Base-by-base conservation (phyloP, 176 grass and related monocot genomes). In the Paspalum vaginatum region DNA sequence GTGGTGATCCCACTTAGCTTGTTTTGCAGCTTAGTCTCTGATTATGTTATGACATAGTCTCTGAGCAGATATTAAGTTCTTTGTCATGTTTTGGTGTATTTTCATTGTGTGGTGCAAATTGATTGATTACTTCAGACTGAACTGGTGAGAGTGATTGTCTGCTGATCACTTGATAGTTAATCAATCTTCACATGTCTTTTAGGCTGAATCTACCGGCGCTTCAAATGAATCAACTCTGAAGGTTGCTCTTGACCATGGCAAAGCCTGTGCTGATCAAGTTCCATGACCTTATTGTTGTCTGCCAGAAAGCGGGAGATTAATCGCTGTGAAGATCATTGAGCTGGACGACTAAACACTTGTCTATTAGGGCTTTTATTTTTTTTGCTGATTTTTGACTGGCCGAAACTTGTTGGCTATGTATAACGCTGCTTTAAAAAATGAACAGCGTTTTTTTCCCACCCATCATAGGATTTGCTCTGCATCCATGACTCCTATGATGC, bases 281-380 rank as follows among this genome's bases (percentile, higher is more conserved):
- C 16, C 95, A 98, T 20, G 95, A 98, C 65, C 90, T 90, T 10
- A 90, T 98, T 8, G 90, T 91, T 13, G 81, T 98, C 58, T 98
- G 92, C 88, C 92, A 93, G 84, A 98, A 98, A 61, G 86, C 95
- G 49, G 92, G 92, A 39, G 95, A 98, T 89, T 82, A 92, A 65
- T 98, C 92, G 90, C 93, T n/a, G 95, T 98, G 81, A 98, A 98
- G 86, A 93, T 98, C 51, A 93, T 95, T 71, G 95, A 98, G 81
- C 76, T 98, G 79, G 92, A 98, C 27, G 96, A 93, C 80, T 98
- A 90, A 76, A 75, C 77, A 20, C 68, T 57, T 58, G 81, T 83
- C 65, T 10, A 32, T 59, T 50, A 17, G 32, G 56, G 57, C 27
- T n/a, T n/a, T 65, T n/a, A n/a, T n/a, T 20, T 74, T 52, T 62